Evolutionary conservation across 179 eudicot species (phyloP).

Genomic region (Dionaea muscipula): DNA sequence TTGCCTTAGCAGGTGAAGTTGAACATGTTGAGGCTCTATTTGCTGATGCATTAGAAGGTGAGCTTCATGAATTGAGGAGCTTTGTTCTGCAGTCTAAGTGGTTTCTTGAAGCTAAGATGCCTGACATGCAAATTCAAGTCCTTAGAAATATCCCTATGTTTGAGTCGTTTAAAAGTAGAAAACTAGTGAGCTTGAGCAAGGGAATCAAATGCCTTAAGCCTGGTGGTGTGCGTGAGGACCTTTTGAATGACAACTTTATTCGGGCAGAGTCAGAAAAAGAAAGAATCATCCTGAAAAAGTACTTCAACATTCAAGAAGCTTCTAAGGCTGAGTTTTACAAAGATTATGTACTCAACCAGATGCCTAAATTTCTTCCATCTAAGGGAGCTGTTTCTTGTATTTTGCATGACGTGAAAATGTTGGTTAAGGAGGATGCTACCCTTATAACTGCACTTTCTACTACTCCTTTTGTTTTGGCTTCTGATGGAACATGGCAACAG

Average conservation of each 20-base stretch:
- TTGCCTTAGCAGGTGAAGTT: conserved; percentile 42
- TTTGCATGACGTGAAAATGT: conserved; percentile 48
- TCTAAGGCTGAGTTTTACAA: conserved; percentile 64
- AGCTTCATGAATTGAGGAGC: conserved; percentile 78
- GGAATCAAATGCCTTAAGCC: conserved; percentile 82
- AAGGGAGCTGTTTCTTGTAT: conserved; percentile 57
- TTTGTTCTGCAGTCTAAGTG: conserved; percentile 96
- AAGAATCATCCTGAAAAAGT: conserved; percentile 50
- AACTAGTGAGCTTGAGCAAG: conserved; percentile 45
- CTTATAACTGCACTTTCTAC: conserved; percentile 44
- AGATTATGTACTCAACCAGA: conserved; percentile 63
- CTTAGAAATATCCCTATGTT: conserved; percentile 82
- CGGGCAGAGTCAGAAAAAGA: conserved; percentile 83
- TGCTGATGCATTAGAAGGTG: conserved; percentile 70
- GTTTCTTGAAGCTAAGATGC: conserved; percentile 61
- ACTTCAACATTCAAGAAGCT: conserved; percentile 52
- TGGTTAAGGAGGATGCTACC: conserved; percentile 66
- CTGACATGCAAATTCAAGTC: conserved; percentile 37
- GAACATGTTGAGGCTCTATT: conserved; percentile 58
- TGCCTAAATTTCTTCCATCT: conserved; percentile 60
- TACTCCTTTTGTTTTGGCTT: conserved; percentile 74
- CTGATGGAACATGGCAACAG: conserved; percentile 72
- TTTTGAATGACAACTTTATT: conserved; percentile 82
- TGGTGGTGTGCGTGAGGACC: conserved; percentile 58
- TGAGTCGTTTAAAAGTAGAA: conserved; percentile 75